phyloP scores from a whole-genome alignment of 78 protist species.

The slime mould (Dictyostelium discoideum) region dicty_2.7 NC_007088.5:5674001-5674500 shows the following conservation, averaged over 20 bases:
- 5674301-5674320: not conserved
- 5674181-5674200: conserved; percentile 10
- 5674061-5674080: not conserved
- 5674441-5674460: not conserved
- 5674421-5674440: not conserved
- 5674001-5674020: not conserved
- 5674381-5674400: not conserved
- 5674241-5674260: not conserved
- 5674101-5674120: not conserved
- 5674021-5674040: not conserved
- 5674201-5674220: conserved; percentile 51
- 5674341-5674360: not conserved
- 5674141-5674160: not conserved
- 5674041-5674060: conserved; percentile 19
- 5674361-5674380: not conserved
- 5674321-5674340: no score
- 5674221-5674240: not conserved
- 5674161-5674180: not conserved
- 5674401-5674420: not conserved
- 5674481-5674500: not conserved
- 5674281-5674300: not conserved
- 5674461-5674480: not conserved
- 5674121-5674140: conserved; percentile 38
- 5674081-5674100: not conserved
- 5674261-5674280: no score